Evolutionary conservation across 352 stramenopile species (phyloP), one percentile per base, ranked within the genome.

Genomic region (Globisporangium cederbergense): DNA sequence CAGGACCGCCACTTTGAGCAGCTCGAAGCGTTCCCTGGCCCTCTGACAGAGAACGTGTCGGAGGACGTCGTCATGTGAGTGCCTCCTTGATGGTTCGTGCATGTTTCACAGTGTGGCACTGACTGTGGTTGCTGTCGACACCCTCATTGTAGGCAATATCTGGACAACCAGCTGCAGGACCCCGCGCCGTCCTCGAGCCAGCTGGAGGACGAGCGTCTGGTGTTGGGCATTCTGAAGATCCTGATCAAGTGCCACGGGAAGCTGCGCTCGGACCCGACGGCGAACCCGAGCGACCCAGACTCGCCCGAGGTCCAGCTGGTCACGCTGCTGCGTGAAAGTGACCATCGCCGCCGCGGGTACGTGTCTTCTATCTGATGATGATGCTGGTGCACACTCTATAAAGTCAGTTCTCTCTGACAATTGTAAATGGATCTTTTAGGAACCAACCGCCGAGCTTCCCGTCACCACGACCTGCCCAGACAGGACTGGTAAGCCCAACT

Each of bases 211-310:
- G 82, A 90, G 16, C 81, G 82, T 32, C 65, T 95, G 54, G 65
- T 95, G 34, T 58, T 90, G 28, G 78, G 83, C 16, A 69, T 95
- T n/a, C 60, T 95, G 45, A 74, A 71, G 59, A 73, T 95, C 5
- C 52, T 95, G 47, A 76, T 93, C 36, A 92, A 90, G 63, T 90
- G 77, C 71, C 91, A 95, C n/a, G 86, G 86, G 28, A 83, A 85
- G 58, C 68, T 92, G 9, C 77, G 81, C 18, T 89, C 82, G 2
- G 79, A 88, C 14, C 53, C 64, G 5, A 80, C 74, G 25, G 70
- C 71, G 0, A 77, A 78, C 30, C 70, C 73, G n/a, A 87, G 65
- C 42, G 81, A 91, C 40, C 76, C 78, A 16, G 66, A 80, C 47
- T 87, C 81, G 0, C 83, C 83, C 6, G 86, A 92, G 66, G 76